A percentile compares a stretch with the other conserved stretches of the same genome.
Conservation (phyloP, 805 yeast species). For the Saccharomycodes ludwigii region DNA sequence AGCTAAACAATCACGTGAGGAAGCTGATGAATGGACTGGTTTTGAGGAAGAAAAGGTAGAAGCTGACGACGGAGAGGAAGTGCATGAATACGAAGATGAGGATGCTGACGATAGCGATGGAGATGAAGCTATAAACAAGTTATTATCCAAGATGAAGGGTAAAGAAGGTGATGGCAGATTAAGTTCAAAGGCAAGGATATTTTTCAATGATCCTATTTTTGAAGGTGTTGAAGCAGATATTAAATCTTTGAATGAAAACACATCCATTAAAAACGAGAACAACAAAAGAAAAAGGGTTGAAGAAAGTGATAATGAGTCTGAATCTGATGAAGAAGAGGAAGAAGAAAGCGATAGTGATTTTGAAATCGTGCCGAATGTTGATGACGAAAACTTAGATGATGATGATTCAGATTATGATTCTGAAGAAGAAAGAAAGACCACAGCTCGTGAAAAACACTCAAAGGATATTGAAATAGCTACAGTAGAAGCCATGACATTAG, state of each 20-base stretch:
- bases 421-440: conserved; percentile 38
- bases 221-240: conserved; percentile 32
- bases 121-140: conserved; percentile 52
- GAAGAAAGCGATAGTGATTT: conserved; percentile 23
- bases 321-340: conserved; percentile 10
- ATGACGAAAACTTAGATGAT: conserved; percentile 25
- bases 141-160: conserved; percentile 45
- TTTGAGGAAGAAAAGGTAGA: conserved; percentile 37
- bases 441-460: conserved; percentile 35
- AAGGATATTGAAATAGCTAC: conserved; percentile 75
- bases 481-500: conserved; percentile 94
- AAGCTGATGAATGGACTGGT: conserved; percentile 73
- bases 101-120: conserved; percentile 46
- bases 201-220: conserved; percentile 44
- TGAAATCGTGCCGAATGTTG: conserved; percentile 35
- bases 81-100: conserved; percentile 28
- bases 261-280: too few relatives aligned
- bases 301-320: conserved; percentile 6
- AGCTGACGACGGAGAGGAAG: conserved; percentile 19
- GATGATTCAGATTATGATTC: conserved; percentile 35
- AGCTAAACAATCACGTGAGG: conserved; percentile 59
- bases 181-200: conserved; percentile 30
- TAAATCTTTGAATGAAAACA: conserved; percentile 1
- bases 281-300: conserved; percentile 3
- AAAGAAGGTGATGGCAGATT: conserved; percentile 28